These are phyloP conservation scores for Aegilops sharonensis DNA, from an alignment of 176 grass and related monocot genomes.

Conservation along the genomic window DNA sequence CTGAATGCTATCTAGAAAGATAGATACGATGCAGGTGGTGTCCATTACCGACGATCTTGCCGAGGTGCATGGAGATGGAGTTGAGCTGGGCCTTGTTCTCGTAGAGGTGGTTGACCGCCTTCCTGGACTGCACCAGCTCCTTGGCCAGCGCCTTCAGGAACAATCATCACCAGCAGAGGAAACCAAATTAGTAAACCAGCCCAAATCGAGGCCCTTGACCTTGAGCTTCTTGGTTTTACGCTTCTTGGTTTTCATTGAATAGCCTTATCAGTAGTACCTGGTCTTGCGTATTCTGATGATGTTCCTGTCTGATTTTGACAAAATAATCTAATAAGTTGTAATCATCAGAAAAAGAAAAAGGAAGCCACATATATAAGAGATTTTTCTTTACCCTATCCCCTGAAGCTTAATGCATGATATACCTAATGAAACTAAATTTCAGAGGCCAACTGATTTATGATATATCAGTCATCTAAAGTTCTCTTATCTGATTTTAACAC, in stretches of 20 bases:
- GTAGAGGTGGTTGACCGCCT: no score
- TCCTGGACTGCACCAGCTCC: no score
- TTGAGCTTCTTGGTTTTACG: no score
- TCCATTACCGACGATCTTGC: no score
- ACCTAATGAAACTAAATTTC: conserved; percentile 24
- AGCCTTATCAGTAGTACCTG: conserved; percentile 44
- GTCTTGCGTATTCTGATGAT: conserved; percentile 31
- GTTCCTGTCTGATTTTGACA: conserved; percentile 30
- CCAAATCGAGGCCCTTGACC: no score
- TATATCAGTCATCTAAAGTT: conserved; percentile 19
- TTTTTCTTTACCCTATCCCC: neutral
- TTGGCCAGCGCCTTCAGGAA: no score
- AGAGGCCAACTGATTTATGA: neutral
- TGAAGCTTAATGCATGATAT: neutral
- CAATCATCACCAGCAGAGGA: no score
- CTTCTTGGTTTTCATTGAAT: conserved; percentile 28
- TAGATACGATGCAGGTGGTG: no score
- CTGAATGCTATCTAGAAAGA: no score
- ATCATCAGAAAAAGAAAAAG: neutral
- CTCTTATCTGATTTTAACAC: conserved; percentile 32
- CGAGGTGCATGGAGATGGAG: no score
- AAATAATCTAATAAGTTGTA: conserved; percentile 19
- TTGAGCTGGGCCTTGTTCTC: no score
- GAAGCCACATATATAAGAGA: neutral
- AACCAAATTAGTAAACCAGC: no score